Evolutionary conservation across 2,329 filamentous ascomycete genomes (phyloP), one percentile per base, ranked within the genome.

Genomic region (Penicillium sp.): DNA sequence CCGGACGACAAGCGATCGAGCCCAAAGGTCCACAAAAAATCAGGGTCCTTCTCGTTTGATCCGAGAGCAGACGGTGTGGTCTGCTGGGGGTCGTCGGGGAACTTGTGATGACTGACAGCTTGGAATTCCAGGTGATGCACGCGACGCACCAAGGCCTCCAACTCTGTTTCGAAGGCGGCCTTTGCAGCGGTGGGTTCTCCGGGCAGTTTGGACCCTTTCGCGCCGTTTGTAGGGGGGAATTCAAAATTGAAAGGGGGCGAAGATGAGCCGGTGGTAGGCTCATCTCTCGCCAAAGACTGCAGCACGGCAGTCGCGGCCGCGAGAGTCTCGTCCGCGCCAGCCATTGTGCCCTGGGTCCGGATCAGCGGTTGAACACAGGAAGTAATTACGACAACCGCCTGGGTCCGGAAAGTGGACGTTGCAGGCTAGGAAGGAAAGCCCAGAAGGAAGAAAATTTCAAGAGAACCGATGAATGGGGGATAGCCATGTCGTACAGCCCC

Each of bases 31-130:
- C 69, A 66, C 57, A 71, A 61, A 59, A 70, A 70, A 63, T 66
- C 68, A 64, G 64, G 55, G 55, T 68, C 72, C 59, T 63, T 68
- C 59, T 82, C 78, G 55, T 83, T 83, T 65, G 85, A 82, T 68
- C 80, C 80, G 70, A 88, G 86, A 45, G 87, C 81, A 63, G 86
- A 88, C 69, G 85, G 60, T 45, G 62, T 61, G 57, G 68, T 63
- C 78, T 95, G 91, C 73, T 88, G 92, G 48, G 92, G 91, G 10
- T 91, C 95, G 70, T 93, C 88, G 66, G 91, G 91, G 67, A 93
- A 84, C 53, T 60, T 62, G 61, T 71, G 68, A 66, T 68, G 66
- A 68, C 70, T 73, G 69, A 84, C 85, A 63, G 90, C 89, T 77
- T 89, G 89, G 66, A 86, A 86, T 80, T 98, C 93, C 66, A 98